A percentile compares a stretch with the other conserved stretches of the same genome.
Evolutionary conservation across 2,329 filamentous ascomycete species (phyloP).

Genomic region (Colletotrichum gigasporum): DNA sequence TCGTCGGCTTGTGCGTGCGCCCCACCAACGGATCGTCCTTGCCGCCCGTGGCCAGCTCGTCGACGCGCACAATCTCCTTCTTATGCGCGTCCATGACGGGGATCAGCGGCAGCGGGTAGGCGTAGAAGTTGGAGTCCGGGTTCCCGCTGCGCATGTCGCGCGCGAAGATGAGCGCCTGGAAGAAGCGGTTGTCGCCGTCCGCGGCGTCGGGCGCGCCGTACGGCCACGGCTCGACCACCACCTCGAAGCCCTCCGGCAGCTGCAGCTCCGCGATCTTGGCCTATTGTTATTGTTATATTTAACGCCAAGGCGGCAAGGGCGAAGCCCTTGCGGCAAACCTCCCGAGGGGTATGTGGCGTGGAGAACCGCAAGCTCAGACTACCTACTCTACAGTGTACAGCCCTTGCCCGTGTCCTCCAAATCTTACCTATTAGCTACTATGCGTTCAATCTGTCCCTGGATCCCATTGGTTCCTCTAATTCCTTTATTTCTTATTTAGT

Average conservation of each 20-base stretch:
- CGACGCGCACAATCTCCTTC: slow-evolving; percentile 43
- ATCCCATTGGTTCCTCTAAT: too few species aligned
- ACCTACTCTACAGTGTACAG: too few species aligned
- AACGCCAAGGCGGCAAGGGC: too few species aligned
- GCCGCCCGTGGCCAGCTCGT: slow-evolving; percentile 45
- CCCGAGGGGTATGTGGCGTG: too few species aligned
- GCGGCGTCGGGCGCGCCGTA: slow-evolving; percentile 40
- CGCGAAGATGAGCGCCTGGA: slow-evolving; percentile 46
- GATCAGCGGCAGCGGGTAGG: slow-evolving; percentile 56
- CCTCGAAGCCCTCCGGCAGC: slow-evolving; percentile 42
- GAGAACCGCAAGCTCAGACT: too few species aligned
- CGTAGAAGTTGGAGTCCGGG: slow-evolving; percentile 59
- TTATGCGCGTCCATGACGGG: slow-evolving; percentile 48
- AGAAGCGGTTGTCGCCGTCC: slow-evolving; percentile 42
- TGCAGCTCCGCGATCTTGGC: slow-evolving; percentile 40
- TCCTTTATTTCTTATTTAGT: too few species aligned
- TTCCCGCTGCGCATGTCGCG: slow-evolving; percentile 40
- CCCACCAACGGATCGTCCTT: slow-evolving; percentile 35
- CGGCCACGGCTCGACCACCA: slow-evolving; percentile 56
- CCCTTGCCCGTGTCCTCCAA: too few species aligned
- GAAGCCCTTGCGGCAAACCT: too few species aligned
- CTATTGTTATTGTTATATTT: too few species aligned
- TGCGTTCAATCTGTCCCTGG: too few species aligned
- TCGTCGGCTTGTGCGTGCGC: slow-evolving; percentile 25
- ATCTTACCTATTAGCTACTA: too few species aligned